Conservation (phyloP, 192 early-diverging fungal genomes). For the Pilaira anomala region DNA sequence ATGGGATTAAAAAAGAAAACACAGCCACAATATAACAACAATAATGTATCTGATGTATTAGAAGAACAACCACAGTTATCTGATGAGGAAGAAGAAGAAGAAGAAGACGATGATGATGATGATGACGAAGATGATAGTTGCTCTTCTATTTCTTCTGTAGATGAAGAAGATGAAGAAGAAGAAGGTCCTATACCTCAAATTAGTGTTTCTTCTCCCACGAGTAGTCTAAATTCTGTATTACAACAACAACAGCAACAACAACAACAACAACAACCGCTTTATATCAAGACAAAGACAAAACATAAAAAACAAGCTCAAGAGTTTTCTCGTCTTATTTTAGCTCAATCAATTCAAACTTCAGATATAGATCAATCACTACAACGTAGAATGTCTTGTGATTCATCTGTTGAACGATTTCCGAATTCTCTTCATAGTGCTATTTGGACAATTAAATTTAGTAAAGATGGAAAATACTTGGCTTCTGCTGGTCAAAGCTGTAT, state of each 20-base stretch:
- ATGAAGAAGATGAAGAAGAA: neutral
- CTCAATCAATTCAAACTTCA: slow-evolving; percentile 1
- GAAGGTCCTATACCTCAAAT: too few species aligned
- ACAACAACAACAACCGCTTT: too few species aligned
- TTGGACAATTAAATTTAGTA: slow-evolving; percentile 74
- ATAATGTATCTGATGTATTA: neutral
- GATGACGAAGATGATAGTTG: neutral
- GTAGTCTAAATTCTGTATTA: too few species aligned
- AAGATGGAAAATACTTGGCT: slow-evolving; percentile 71
- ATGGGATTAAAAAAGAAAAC: slow-evolving; percentile 8
- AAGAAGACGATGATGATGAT: neutral
- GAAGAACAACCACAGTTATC: neutral
- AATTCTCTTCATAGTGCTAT: slow-evolving; percentile 39
- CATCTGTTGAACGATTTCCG: neutral
- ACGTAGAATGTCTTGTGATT: neutral
- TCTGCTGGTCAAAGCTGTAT: slow-evolving; percentile 69
- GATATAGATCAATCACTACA: neutral
- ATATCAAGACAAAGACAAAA: slow-evolving; percentile 13
- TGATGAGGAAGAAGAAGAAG: neutral
- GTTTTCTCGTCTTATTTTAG: slow-evolving; percentile 15
- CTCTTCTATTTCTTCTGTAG: neutral
- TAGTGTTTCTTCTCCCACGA: too few species aligned
- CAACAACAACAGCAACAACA: too few species aligned
- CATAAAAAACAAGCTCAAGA: slow-evolving; percentile 6
- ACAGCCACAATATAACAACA: neutral